Evolutionary conservation across 805 yeast species (phyloP).

Genomic region (Tetrapisispora phaffii): DNA sequence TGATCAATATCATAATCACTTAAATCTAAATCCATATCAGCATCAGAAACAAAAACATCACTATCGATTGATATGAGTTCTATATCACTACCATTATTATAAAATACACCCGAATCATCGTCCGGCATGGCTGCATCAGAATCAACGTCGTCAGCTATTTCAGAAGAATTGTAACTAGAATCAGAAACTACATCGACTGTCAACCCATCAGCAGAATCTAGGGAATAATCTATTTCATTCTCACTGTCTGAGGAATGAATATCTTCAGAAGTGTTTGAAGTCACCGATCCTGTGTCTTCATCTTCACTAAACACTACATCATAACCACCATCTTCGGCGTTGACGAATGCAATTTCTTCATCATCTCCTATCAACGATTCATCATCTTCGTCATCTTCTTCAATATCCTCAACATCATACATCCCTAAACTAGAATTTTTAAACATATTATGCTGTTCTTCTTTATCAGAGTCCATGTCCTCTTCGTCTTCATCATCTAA

Average conservation of each 20-base stretch:
- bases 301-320: constrained; percentile 29
- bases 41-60: constrained; percentile 20
- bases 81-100: constrained; percentile 14
- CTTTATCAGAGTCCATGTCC: constrained; percentile 53
- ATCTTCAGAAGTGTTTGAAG: background rate
- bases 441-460: constrained; percentile 75
- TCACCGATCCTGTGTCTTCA: constrained; percentile 18
- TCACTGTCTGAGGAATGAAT: constrained; percentile 15
- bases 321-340: constrained; percentile 29
- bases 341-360: constrained; percentile 33
- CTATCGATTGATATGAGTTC: constrained; percentile 19
- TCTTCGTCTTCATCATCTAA: constrained; percentile 48
- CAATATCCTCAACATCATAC: constrained; percentile 75
- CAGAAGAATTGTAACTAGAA: constrained; percentile 29
- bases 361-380: constrained; percentile 39
- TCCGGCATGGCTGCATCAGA: constrained; percentile 25
- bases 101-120: constrained; percentile 11
- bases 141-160: constrained; percentile 18
- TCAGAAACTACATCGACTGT: constrained; percentile 12
- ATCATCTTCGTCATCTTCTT: constrained; percentile 41
- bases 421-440: constrained; percentile 86
- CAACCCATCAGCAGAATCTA: constrained; percentile 23
- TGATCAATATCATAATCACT: constrained; percentile 29
- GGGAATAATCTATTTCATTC: constrained; percentile 15
- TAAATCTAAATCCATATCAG: constrained; percentile 28